Percentiles rank a stretch among this genome's conserved stretches.
phyloP scores from a whole-genome alignment of 805 yeast genomes.

The Vanderwaltozyma yarrowii region DNA sequence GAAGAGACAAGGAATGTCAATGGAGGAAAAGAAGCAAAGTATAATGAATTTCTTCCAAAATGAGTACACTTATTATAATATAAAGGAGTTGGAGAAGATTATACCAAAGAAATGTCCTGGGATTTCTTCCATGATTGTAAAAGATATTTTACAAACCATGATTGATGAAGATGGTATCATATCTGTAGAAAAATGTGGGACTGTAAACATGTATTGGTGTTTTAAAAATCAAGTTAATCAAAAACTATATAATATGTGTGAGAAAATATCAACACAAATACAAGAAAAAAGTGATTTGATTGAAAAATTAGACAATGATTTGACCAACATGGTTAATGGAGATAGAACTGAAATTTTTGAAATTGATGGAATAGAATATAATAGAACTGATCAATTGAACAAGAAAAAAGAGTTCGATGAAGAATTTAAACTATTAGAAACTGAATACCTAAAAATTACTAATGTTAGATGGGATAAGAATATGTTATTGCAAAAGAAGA shows the following conservation, averaged over 20 bases:
- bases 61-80: conserved; percentile 34
- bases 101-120: conserved; percentile 38
- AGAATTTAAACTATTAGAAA: conserved; percentile 4
- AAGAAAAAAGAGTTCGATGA: conserved; percentile 7
- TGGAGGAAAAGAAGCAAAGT: conserved; percentile 33
- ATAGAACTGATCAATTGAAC: conserved; percentile 3
- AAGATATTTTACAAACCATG: conserved; percentile 37
- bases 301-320: not conserved
- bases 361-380: not conserved
- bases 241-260: conserved; percentile 8
- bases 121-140: conserved; percentile 44
- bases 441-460: conserved; percentile 1
- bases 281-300: conserved; percentile 4
- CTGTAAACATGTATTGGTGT: conserved; percentile 42
- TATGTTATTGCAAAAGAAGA: conserved; percentile 6
- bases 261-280: conserved; percentile 5
- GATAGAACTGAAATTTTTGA: conserved; percentile 1
- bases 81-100: conserved; percentile 41
- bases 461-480: conserved; percentile 15
- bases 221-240: conserved; percentile 22
- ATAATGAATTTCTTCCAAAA: conserved; percentile 33
- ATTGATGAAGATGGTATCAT: conserved; percentile 40
- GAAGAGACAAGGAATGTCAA: conserved; percentile 26
- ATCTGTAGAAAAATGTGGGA: conserved; percentile 45
- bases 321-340: not conserved